Percentiles rank a stretch among this genome's conserved stretches.
These are phyloP conservation scores for Ophiostoma ulmi DNA, from an alignment of 2,329 filamentous ascomycete species.

Conservation along the genomic window DNA sequence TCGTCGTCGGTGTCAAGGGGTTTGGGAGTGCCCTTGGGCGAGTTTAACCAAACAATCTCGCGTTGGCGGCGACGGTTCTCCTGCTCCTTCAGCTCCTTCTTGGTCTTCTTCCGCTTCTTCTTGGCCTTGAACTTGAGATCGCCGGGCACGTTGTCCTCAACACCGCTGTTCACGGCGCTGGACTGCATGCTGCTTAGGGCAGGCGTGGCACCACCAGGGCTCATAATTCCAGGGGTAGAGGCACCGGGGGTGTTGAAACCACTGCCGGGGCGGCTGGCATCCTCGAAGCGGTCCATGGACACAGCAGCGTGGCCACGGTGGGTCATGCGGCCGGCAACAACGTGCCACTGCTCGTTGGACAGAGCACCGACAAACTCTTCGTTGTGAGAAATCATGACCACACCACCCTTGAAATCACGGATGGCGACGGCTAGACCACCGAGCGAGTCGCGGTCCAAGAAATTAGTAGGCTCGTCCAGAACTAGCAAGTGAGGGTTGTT, in stretches of 20 bases:
- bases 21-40: conserved; percentile 75
- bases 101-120: conserved; percentile 99
- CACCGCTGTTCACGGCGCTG: conserved; percentile 72
- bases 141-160: conserved; percentile 61
- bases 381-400: conserved; percentile 99
- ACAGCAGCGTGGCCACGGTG: conserved; percentile 74
- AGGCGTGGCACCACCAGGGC: conserved; percentile 32
- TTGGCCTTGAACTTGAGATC: conserved; percentile 78
- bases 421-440: conserved; percentile 97
- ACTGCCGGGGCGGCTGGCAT: conserved; percentile 56
- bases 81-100: conserved; percentile 90
- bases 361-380: conserved; percentile 97
- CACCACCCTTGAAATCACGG: conserved; percentile 94
- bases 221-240: conserved; percentile 41
- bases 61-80: conserved; percentile 81
- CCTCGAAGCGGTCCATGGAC: conserved; percentile 79
- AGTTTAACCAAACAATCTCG: conserved; percentile 81
- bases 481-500: conserved; percentile 98
- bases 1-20: conserved; percentile 75
- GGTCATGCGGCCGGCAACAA: conserved; percentile 79
- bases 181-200: conserved; percentile 52
- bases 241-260: conserved; percentile 37
- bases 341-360: conserved; percentile 94
- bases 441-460: conserved; percentile 95
- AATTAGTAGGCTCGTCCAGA: conserved; percentile 97